Evolutionary conservation across 208 protist species (phyloP).

Genomic region (Phytomonas francai): DNA sequence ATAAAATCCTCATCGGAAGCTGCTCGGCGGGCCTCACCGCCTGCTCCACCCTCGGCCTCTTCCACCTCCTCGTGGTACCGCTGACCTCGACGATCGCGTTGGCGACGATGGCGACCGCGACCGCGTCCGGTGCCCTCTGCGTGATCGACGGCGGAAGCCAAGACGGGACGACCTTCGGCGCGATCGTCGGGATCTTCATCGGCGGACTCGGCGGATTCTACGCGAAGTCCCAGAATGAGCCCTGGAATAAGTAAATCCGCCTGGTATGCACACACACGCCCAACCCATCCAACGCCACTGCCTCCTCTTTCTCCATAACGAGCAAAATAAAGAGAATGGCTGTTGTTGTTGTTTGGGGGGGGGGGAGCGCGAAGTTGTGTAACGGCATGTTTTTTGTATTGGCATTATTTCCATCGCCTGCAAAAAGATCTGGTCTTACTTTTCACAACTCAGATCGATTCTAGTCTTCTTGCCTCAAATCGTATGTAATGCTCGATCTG

Average conservation of each 20-base stretch:
- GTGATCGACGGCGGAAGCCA: conserved; percentile 74
- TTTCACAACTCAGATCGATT: not conserved
- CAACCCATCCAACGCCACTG: no score
- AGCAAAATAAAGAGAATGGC: no score
- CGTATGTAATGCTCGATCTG: not conserved
- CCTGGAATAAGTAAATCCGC: conserved; percentile 70
- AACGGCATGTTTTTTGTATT: no score
- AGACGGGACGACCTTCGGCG: conserved; percentile 69
- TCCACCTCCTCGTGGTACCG: conserved; percentile 81
- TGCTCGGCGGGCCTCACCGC: conserved; percentile 49
- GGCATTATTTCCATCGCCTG: no score
- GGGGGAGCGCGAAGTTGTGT: not conserved
- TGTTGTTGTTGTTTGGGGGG: no score
- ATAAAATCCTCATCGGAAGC: conserved; percentile 76
- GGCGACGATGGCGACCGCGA: conserved; percentile 56
- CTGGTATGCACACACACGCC: not conserved
- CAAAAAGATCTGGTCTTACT: no score
- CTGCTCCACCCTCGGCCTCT: conserved; percentile 58
- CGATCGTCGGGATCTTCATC: conserved; percentile 66
- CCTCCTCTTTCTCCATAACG: no score
- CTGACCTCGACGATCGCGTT: conserved; percentile 43
- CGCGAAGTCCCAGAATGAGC: conserved; percentile 82
- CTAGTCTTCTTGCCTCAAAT: not conserved
- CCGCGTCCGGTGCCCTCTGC: conserved; percentile 53
- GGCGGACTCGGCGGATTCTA: conserved; percentile 81